A percentile compares a stretch with the other conserved stretches of the same genome.
phyloP scores from a whole-genome alignment of 2,329 filamentous ascomycete species.

The Westerdykella sp. region DNA sequence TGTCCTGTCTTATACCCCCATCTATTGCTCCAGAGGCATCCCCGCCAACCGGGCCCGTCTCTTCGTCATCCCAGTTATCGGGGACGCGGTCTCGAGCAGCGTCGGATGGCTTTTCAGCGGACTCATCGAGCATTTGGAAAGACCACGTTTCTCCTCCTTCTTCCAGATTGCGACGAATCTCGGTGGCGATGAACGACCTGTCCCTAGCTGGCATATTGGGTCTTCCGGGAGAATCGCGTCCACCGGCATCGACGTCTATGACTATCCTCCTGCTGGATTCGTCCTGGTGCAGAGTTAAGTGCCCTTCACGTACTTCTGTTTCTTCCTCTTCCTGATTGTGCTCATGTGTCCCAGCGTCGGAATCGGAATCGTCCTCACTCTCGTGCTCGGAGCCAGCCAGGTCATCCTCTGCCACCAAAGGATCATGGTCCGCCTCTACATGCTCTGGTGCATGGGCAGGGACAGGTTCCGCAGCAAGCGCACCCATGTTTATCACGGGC shows the following conservation, averaged over 20 bases:
- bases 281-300: background rate
- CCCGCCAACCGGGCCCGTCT: conserved; percentile 19
- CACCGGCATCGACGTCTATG: background rate
- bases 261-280: background rate
- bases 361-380: conserved; percentile 5
- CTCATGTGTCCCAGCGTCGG: conserved; percentile 2
- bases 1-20: conserved; percentile 5
- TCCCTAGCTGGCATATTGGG: conserved; percentile 45
- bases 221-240: conserved; percentile 19
- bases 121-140: conserved; percentile 16
- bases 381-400: conserved; percentile 11
- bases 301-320: background rate
- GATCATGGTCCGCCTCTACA: conserved; percentile 13
- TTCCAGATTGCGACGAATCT: conserved; percentile 44
- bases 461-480: conserved; percentile 28
- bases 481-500: conserved; percentile 75
- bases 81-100: conserved; percentile 5
- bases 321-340: conserved; percentile 6
- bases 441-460: conserved; percentile 9
- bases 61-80: conserved; percentile 25
- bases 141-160: conserved; percentile 33
- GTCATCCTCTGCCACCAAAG: conserved; percentile 13
- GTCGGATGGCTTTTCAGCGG: background rate
- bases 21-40: conserved; percentile 7
- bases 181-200: conserved; percentile 42